Evolutionary conservation across 768 basidiomycete genomes (phyloP).

Genomic region (Cytidiella melzeri): DNA sequence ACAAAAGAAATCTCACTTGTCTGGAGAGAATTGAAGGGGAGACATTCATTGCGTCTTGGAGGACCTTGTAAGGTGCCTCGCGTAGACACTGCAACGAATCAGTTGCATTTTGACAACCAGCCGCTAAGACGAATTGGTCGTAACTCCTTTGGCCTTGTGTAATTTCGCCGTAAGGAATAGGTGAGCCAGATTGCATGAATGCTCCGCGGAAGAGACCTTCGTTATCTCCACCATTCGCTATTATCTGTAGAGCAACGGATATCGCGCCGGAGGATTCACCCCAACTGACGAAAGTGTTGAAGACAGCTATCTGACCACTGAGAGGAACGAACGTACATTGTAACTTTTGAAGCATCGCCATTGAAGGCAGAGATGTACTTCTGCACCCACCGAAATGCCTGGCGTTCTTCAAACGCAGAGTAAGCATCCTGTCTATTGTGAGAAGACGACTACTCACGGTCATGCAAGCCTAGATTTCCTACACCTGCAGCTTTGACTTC

Average conservation of each 20-base stretch:
- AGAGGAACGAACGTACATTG: slow-evolving; percentile 8
- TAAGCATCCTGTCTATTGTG: neutral
- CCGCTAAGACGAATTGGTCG: slow-evolving; percentile 33
- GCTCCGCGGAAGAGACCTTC: slow-evolving; percentile 24
- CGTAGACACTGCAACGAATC: slow-evolving; percentile 44
- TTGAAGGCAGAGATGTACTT: slow-evolving; percentile 8
- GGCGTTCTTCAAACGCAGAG: slow-evolving; percentile 4
- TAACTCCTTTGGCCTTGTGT: slow-evolving; percentile 31
- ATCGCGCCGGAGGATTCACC: slow-evolving; percentile 38
- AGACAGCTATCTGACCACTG: neutral
- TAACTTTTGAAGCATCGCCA: slow-evolving; percentile 10
- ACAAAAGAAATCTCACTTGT: neutral
- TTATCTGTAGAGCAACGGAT: slow-evolving; percentile 24
- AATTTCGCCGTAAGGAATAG: slow-evolving; percentile 12
- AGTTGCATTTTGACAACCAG: slow-evolving; percentile 28
- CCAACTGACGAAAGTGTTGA: slow-evolving; percentile 12
- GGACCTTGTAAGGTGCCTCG: slow-evolving; percentile 24
- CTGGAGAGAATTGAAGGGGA: slow-evolving; percentile 27
- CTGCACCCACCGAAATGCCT: slow-evolving; percentile 11
- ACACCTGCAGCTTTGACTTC: slow-evolving; percentile 35
- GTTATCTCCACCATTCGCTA: slow-evolving; percentile 16
- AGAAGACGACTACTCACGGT: slow-evolving; percentile 30
- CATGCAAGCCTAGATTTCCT: slow-evolving; percentile 45
- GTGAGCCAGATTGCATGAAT: slow-evolving; percentile 32
- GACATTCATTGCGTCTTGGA: slow-evolving; percentile 28